Evolutionary conservation across 2,329 filamentous ascomycete genomes (phyloP), one percentile per base, ranked within the genome.

Genomic region (Fusarium humuli): DNA sequence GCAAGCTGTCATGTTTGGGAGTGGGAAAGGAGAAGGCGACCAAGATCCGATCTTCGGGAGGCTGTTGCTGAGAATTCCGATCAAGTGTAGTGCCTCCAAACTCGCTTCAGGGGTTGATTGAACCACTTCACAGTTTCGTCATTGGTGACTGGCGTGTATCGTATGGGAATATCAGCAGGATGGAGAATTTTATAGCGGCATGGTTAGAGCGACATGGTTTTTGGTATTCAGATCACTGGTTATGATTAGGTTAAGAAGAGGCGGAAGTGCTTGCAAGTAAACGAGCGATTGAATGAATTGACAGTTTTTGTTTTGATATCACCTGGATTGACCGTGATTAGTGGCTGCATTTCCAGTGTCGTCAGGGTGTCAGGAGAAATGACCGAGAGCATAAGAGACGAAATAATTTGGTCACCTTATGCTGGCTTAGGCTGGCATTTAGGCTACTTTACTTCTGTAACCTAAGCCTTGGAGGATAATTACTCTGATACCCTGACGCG

Each of bases 121-220:
- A 37, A 11, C 34, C 34, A n/a, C 34, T n/a, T 18, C 18, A n/a
- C 34, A 37, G 34, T 37, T n/a, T 11, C 10, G 34, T 37, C 34
- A n/a, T 37, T n/a, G 18, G 18, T 37, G 34, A 37, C 34, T 37
- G 34, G 34, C 18, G 34, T 37, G 34, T 37, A 37, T 37, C 18
- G 45, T 13, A 14, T 12, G 23, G 18, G 23, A 25, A 27, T 40
- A 29, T 53, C 18, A 41, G n/a, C 18, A 41, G 13, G 49, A 53
- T 29, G 23, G 16, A 13, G 12, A 25, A 23, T 52, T 41, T 42
- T 52, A 22, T 29, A 70, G 67, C 57, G 67, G 56, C 37, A 53
- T 54, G 34, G 52, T 50, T 64, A 53, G 29, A 70, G 67, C 62
- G 57, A 16, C 40, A 56, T 57, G 56, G 23, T 48, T 53, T 53